phyloP scores from a whole-genome alignment of 805 yeast species.

The Peterozyma toletana region DNA sequence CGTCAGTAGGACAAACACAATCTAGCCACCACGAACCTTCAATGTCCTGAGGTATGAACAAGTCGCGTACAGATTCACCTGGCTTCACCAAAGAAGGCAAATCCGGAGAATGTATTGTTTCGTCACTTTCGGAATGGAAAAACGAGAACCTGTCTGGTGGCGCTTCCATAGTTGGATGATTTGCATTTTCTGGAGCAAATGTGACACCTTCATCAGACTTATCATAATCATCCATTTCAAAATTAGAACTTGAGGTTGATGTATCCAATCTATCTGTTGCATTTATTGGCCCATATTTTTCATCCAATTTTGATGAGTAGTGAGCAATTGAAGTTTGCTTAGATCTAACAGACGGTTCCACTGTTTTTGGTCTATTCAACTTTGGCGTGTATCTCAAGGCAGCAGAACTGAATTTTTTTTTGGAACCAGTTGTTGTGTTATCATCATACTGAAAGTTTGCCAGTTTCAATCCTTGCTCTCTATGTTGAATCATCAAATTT shows the following conservation, averaged over 20 bases:
- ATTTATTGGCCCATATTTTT: constrained; percentile 12
- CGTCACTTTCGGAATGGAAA: constrained; percentile 75
- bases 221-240: no score
- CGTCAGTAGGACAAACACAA: constrained; percentile 89
- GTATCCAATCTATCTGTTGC: constrained; percentile 16
- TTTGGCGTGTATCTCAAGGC: constrained; percentile 60
- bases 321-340: background rate
- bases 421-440: constrained; percentile 26
- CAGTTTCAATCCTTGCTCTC: constrained; percentile 22
- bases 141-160: constrained; percentile 79
- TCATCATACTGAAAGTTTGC: constrained; percentile 8
- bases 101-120: constrained; percentile 85
- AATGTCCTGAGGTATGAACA: constrained; percentile 49
- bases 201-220: constrained; percentile 21
- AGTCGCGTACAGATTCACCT: constrained; percentile 56
- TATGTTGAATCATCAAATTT: constrained; percentile 25
- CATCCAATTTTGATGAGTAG: constrained; percentile 3
- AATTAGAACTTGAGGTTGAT: background rate
- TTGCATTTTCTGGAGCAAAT: constrained; percentile 21
- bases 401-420: constrained; percentile 35
- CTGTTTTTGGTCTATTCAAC: background rate
- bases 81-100: constrained; percentile 68
- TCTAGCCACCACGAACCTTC: constrained; percentile 95
- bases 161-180: background rate
- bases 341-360: background rate